phyloP scores from a whole-genome alignment of 306 rosid species.

The Rubus parviflorus region DNA sequence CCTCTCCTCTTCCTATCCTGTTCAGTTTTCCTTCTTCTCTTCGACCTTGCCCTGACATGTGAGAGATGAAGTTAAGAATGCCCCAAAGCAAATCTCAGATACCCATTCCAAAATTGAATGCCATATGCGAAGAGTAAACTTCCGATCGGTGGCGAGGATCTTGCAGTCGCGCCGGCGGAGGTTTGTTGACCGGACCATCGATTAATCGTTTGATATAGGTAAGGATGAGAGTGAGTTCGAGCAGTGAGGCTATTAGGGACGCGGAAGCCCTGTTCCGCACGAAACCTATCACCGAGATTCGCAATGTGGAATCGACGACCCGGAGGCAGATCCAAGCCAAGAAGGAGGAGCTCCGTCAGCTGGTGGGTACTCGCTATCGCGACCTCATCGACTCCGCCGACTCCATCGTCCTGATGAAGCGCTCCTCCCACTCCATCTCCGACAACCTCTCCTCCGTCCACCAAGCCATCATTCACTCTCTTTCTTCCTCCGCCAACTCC shows the following conservation, averaged over 20 bases:
- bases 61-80: too few relatives aligned
- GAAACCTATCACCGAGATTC: constrained; percentile 82
- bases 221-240: neutral
- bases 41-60: too few relatives aligned
- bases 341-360: constrained; percentile 97
- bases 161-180: too few relatives aligned
- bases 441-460: constrained; percentile 64
- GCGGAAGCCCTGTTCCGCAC: constrained; percentile 84
- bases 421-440: constrained; percentile 63
- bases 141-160: too few relatives aligned
- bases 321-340: constrained; percentile 84
- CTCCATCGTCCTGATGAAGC: constrained; percentile 84
- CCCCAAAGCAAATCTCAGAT: too few relatives aligned
- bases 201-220: too few relatives aligned
- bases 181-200: too few relatives aligned
- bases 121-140: too few relatives aligned
- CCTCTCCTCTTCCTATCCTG: too few relatives aligned
- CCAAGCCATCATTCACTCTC: constrained; percentile 50
- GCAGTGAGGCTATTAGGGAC: constrained; percentile 27
- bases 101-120: too few relatives aligned
- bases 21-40: too few relatives aligned
- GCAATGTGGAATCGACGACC: constrained; percentile 63
- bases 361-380: constrained; percentile 90
- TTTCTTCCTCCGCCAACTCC: constrained; percentile 17
- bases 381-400: constrained; percentile 98